Evolutionary conservation across 139 green algal genomes (phyloP), one percentile per base, ranked within the genome.

Genomic region (Nannochloris sp.): DNA sequence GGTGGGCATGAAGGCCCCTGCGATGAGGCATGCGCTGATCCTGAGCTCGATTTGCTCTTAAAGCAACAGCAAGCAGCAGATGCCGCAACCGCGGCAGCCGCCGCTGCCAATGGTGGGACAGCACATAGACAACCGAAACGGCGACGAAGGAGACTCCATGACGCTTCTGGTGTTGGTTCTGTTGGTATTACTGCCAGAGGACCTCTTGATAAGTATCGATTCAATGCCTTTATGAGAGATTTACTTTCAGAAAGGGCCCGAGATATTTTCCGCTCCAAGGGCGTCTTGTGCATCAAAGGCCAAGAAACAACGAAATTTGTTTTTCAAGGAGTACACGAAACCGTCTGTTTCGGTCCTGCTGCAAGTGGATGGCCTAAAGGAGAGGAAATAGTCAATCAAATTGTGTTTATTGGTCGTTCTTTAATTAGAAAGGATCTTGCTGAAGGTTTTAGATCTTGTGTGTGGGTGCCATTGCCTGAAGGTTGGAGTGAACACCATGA

Each of bases 311-410:
- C 73, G 54, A 89, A 86, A 61, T 95, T 95, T 79, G 80, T 92
- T 65, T 95, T 91, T 72, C 87, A 95, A 67, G 87, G 86, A 9
- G 86, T 95, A 54, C 86, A 92, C 60, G 86, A 92, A 73, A 92
- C 83, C 19, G 84, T 95, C 54, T 86, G 80, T 75, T 91, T 88
- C 63, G 87, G 84, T 19, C 83, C 68, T 7, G 70, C 77, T 13
- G 71, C 84, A 27, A 46, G 75, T 45, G 68, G 66, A 7, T 93
- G 85, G 85, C 24, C 23, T n/a, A 65, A 84, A 27, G 74, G 66
- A 5, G 87, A 90, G 74, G 27, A 67, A 44, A 78, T 63, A 3
- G 60, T 90, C 34, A 93, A 88, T 76, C 76, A 87, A 67, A 83
- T 95, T 25, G 86, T 95, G 19, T 95, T 95, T 74, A 92, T 95